Base-by-base conservation (phyloP, 2,329 filamentous ascomycete genomes). In the Zymoseptoria pseudotritici region DNA sequence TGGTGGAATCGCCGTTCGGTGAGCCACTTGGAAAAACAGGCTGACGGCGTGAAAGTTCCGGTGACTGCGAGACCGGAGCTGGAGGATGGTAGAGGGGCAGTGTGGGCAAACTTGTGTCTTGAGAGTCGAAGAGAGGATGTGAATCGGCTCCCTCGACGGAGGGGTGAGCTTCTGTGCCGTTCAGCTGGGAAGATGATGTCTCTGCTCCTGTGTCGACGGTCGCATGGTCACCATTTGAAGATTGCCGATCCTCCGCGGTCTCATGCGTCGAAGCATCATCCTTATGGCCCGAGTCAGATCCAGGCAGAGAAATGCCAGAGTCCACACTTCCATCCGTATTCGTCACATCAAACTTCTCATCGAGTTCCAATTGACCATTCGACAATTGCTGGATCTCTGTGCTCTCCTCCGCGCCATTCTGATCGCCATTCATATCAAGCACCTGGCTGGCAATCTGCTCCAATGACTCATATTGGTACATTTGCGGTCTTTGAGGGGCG, bases 361-460 rank as follows among this genome's bases (percentile, higher is more conserved):
- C 59, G 42, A 63, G 61, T 2, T 61, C 50, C 20, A 60, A 36
- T 4, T 61, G 56, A 29, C 59, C 64, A 49, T 61, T 61, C 22
- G 65, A 61, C 19, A 59, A 53, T 9, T 62, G 61, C 29, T 67
- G 66, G 21, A 61, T 61, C 26, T 65, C 63, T 5, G 61, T 58
- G 24, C 59, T 63, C 19, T 61, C 60, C 11, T 63, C 56, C 1
- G 55, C 49, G 13, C 64, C 53, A 17, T 63, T 58, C 57, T 65
- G 58, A 20, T 61, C 62, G 21, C 60, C 56, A 46, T 71, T 67
- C 69, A 72, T 72, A 46, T 73, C 70, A 49, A 73, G 65, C 10
- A 73, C 71, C 55, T 74, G 71, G 46, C 65, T 72, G 2, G 72
- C 72, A 50, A 74, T 72, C 57, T 74, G 71, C 58, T 74, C 71